phyloP scores from a whole-genome alignment of 2,329 filamentous ascomycete genomes.

The Orbilia blumenaviensis region DNA sequence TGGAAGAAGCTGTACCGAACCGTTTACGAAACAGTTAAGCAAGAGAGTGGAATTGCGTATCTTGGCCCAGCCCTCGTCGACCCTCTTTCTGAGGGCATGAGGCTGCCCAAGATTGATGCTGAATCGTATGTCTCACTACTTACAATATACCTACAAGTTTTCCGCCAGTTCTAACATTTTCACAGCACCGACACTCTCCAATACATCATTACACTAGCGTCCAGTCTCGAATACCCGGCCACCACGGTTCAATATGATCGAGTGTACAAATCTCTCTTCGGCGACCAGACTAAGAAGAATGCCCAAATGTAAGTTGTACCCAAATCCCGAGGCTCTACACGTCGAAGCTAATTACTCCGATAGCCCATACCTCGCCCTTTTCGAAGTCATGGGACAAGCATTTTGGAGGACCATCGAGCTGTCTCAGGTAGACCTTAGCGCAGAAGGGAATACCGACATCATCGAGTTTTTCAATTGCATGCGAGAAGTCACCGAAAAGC shows the following conservation, averaged over 20 bases:
- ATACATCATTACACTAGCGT: slow-evolving; percentile 27
- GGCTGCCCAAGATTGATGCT: slow-evolving; percentile 39
- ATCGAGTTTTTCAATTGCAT: slow-evolving; percentile 31
- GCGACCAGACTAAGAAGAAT: slow-evolving; percentile 36
- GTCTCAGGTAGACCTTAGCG: slow-evolving; percentile 26
- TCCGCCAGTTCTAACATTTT: not conserved
- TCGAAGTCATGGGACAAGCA: slow-evolving; percentile 41
- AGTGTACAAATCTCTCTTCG: slow-evolving; percentile 40
- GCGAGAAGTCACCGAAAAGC: slow-evolving; percentile 10
- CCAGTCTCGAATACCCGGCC: slow-evolving; percentile 24
- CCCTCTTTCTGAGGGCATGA: slow-evolving; percentile 36
- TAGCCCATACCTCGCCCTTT: slow-evolving; percentile 34
- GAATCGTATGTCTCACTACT: slow-evolving; percentile 32
- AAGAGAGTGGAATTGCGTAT: slow-evolving; percentile 43
- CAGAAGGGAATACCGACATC: slow-evolving; percentile 24
- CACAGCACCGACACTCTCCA: slow-evolving; percentile 26
- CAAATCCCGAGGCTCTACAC: not conserved
- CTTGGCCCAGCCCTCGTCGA: slow-evolving; percentile 45
- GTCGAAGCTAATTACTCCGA: not conserved
- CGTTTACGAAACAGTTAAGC: slow-evolving; percentile 13
- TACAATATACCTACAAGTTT: too few relatives aligned
- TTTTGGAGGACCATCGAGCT: slow-evolving; percentile 44
- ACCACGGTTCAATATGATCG: slow-evolving; percentile 36
- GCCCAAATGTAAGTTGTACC: slow-evolving; percentile 25
- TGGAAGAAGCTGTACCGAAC: slow-evolving; percentile 37